These are phyloP conservation scores for Durotheca rogersii DNA, from an alignment of 495 filamentous ascomycete species.

Conservation along the genomic window DNA sequence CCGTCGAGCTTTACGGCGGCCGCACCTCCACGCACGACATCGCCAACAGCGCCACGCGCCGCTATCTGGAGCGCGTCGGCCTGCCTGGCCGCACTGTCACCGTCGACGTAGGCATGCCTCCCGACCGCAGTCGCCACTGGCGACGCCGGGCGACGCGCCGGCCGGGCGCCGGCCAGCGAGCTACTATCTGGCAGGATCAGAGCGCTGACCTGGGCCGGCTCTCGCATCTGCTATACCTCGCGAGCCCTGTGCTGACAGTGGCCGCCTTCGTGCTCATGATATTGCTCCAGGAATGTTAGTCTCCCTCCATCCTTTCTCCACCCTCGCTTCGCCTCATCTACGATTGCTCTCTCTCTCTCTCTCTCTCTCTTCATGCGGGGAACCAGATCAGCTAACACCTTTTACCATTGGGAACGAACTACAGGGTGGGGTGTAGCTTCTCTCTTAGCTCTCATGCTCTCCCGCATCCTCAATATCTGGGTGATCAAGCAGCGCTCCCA, in stretches of 20 bases:
- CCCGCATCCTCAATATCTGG: constrained; percentile 56
- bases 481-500: constrained; percentile 52
- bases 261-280: constrained; percentile 42
- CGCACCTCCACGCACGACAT: constrained; percentile 44
- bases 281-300: constrained; percentile 47
- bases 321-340: background rate
- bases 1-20: constrained; percentile 40
- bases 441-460: constrained; percentile 49
- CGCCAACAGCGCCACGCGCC: constrained; percentile 55
- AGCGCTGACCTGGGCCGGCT: constrained; percentile 40
- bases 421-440: constrained; percentile 52
- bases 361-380: no score
- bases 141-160: no score
- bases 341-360: no score
- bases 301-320: background rate
- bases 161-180: constrained; percentile 29
- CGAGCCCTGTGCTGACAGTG: constrained; percentile 46
- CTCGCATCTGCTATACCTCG: constrained; percentile 48
- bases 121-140: constrained; percentile 18
- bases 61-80: constrained; percentile 52
- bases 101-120: constrained; percentile 44
- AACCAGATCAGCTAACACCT: background rate
- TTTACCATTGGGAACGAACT: background rate
- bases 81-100: constrained; percentile 47
- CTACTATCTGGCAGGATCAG: constrained; percentile 35